Evolutionary conservation across 345 rosid species (phyloP), one percentile per base, ranked within the genome.

Genomic region (Arabidopsis arenosa): DNA sequence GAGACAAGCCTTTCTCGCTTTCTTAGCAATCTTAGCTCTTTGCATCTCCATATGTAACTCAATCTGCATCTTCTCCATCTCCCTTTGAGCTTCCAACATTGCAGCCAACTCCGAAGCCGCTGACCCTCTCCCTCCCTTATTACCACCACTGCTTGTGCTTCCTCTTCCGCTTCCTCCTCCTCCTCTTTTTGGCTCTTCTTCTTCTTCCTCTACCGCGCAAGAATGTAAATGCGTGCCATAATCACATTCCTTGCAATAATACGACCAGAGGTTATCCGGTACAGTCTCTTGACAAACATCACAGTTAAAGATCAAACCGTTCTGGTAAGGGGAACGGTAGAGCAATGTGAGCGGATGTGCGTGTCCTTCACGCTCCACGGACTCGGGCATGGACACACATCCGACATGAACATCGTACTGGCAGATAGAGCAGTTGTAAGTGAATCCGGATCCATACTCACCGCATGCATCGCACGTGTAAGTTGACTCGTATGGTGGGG

Each of bases 191-290:
- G 72, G 37, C 40, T 43, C 26, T 56, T 15, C 54, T 26, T 14
- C 66, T 5, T 63, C 76, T 59, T 65, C 68, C 12, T 65, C 68
- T 0, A 41, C 69, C 18, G 56, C 30, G 5, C 76, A 78, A 65
- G 49, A 72, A 66, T 78, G 77, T n/a, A 78, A 40, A 65, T 78
- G 81, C 1, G 77, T 58, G 2, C 81, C 72, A 8, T 72, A 78
- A 52, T 78, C 81, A 37, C 81, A 78, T 40, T 78, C 68, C 41
- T 72, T 58, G 44, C 81, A 78, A 17, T 78, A 78, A 52, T 78
- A 71, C 0, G 71, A 76, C 80, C 80, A 76, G 0, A 54, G 52
- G 28, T 76, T 6, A 45, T 76, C 80, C 5, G 71, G 75, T 1
- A 76, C 71, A 9, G 28, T 70, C 1, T 76, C 66, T 23, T 70